Conservation (phyloP, 305 asterid genomes). For the Vinca major region DNA sequence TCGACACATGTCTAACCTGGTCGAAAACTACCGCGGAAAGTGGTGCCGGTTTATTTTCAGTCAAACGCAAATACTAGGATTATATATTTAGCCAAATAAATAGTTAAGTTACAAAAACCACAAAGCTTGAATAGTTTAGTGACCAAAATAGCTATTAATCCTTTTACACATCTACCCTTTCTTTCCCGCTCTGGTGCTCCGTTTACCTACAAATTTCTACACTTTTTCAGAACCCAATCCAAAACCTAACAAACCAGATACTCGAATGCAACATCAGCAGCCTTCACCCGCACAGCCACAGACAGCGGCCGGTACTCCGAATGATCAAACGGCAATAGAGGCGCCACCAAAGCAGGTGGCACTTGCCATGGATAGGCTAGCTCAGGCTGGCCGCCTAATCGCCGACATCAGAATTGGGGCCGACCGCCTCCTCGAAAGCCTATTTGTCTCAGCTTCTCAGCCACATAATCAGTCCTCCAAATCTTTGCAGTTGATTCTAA, state of each 20-base stretch:
- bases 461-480: constrained; percentile 49
- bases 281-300: constrained; percentile 29
- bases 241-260: background rate
- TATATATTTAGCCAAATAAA: too few relatives aligned
- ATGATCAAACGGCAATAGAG: constrained; percentile 28
- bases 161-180: background rate
- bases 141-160: too few relatives aligned
- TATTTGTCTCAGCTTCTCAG: constrained; percentile 52
- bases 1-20: too few relatives aligned
- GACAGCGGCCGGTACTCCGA: constrained; percentile 20
- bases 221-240: background rate
- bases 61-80: too few relatives aligned
- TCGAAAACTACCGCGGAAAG: too few relatives aligned
- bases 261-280: constrained; percentile 25
- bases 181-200: background rate
- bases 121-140: too few relatives aligned
- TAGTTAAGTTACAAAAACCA: too few relatives aligned
- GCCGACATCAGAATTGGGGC: constrained; percentile 89
- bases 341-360: constrained; percentile 99
- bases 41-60: too few relatives aligned
- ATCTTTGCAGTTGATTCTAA: constrained; percentile 49
- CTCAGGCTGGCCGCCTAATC: constrained; percentile 77
- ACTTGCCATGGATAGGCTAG: constrained; percentile 77
- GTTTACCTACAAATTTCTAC: background rate
- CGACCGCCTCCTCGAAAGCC: constrained; percentile 76